phyloP scores from a whole-genome alignment of 2,329 filamentous ascomycete species.

The Sclerotinia spermophila region DNA sequence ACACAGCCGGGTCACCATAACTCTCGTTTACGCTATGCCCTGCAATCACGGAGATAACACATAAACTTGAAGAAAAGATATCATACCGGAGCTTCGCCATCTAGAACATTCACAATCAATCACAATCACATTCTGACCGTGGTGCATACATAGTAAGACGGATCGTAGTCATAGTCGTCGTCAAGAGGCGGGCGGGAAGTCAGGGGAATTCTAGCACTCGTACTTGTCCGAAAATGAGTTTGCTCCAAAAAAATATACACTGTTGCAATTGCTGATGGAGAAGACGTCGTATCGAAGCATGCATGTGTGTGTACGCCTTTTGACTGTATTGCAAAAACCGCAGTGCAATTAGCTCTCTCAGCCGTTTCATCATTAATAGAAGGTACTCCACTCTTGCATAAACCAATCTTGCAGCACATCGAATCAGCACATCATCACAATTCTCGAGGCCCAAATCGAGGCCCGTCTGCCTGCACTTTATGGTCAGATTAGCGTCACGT shows the following conservation, averaged over 20 bases:
- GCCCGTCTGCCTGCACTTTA: slow-evolving; percentile 11
- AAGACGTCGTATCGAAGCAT: background rate
- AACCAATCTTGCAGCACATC: background rate
- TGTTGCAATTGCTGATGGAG: background rate
- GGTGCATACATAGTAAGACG: slow-evolving; percentile 14
- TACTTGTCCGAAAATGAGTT: background rate
- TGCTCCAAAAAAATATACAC: background rate
- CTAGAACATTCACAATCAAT: background rate
- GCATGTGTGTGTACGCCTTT: background rate
- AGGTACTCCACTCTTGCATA: background rate
- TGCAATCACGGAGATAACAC: slow-evolving; percentile 1
- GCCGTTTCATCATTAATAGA: slow-evolving; percentile 5
- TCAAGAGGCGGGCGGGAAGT: background rate
- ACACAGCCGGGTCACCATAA: background rate
- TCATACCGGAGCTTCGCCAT: slow-evolving; percentile 7
- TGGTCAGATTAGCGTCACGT: slow-evolving; percentile 15
- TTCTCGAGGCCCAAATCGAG: slow-evolving; percentile 17
- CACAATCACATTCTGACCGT: slow-evolving; percentile 16
- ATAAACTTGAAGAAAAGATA: slow-evolving; percentile 10
- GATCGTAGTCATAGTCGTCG: background rate
- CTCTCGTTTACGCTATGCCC: background rate
- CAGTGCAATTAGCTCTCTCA: background rate
- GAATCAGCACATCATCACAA: slow-evolving; percentile 8
- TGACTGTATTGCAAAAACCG: background rate
- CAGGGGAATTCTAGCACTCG: background rate